phyloP scores from a whole-genome alignment of 2,329 filamentous ascomycete genomes.

The Xylaria arbuscula region DNA sequence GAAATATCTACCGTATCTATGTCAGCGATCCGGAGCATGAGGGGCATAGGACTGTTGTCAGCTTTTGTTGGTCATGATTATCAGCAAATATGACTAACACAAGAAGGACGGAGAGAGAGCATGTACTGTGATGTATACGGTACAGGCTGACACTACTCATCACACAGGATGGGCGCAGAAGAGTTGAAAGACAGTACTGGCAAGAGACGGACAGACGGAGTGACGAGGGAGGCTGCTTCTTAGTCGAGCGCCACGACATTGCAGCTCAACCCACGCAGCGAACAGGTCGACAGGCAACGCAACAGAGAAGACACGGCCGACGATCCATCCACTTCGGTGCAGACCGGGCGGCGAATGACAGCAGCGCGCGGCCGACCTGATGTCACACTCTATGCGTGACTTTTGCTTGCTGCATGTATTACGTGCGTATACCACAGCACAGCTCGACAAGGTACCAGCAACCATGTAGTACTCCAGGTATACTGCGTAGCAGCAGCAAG shows the following conservation, averaged over 20 bases:
- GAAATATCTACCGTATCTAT: neutral
- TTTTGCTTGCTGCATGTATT: constrained; percentile 42
- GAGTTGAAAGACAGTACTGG: neutral
- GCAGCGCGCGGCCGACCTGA: constrained; percentile 14
- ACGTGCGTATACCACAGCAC: constrained; percentile 12
- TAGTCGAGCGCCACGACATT: neutral
- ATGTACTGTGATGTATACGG: neutral
- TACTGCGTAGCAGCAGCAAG: too few relatives aligned
- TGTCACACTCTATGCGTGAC: constrained; percentile 41
- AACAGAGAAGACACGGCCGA: constrained; percentile 3
- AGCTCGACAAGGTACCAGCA: neutral
- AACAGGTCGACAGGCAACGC: neutral
- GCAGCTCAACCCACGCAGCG: neutral
- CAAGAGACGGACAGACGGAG: neutral
- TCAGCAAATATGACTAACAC: constrained; percentile 32
- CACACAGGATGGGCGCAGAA: too few relatives aligned
- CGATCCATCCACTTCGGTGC: constrained; percentile 22
- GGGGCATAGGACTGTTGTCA: constrained; percentile 19
- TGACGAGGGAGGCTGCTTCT: too few relatives aligned
- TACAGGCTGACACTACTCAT: too few relatives aligned
- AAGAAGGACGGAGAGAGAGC: neutral
- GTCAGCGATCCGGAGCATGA: neutral
- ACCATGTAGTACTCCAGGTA: too few relatives aligned
- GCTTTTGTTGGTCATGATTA: constrained; percentile 30
- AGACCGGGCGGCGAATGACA: constrained; percentile 27